These are phyloP conservation scores for Petasospora fabianii DNA, from an alignment of 1,139 yeast species.

Conservation along the genomic window DNA sequence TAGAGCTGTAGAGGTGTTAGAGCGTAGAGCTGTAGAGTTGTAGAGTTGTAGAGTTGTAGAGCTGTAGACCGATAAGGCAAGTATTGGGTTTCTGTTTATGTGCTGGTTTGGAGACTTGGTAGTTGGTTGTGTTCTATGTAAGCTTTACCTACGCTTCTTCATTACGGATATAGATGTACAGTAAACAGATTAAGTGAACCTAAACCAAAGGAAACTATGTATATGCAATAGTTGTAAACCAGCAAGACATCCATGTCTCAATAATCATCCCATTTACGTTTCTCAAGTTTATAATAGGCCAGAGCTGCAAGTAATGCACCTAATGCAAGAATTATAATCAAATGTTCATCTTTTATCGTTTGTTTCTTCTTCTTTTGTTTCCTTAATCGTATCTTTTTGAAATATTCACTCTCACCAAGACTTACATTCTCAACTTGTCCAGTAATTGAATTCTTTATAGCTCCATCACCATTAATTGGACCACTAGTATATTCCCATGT, in stretches of 20 bases:
- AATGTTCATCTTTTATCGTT: constrained; percentile 5
- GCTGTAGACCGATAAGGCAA: too few species aligned
- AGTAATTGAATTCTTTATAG: constrained; percentile 7
- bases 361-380: constrained; percentile 10
- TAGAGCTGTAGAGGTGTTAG: too few species aligned
- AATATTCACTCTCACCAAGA: constrained; percentile 17
- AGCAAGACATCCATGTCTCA: neutral
- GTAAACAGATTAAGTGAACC: too few species aligned
- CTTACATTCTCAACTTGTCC: constrained; percentile 16
- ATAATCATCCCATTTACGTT: constrained; percentile 15
- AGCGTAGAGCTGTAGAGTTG: too few species aligned
- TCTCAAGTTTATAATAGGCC: constrained; percentile 11
- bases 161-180: too few species aligned
- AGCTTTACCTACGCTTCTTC: too few species aligned
- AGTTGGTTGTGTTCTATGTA: too few species aligned
- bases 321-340: constrained; percentile 4
- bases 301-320: constrained; percentile 16
- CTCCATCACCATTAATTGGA: constrained; percentile 7
- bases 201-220: too few species aligned
- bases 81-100: too few species aligned
- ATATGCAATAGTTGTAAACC: too few species aligned
- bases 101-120: too few species aligned
- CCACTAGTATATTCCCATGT: constrained; percentile 5
- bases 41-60: too few species aligned
- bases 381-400: constrained; percentile 5